phyloP scores from a whole-genome alignment of 1,284 basidiomycete species.

The Irpex sp. region DNA sequence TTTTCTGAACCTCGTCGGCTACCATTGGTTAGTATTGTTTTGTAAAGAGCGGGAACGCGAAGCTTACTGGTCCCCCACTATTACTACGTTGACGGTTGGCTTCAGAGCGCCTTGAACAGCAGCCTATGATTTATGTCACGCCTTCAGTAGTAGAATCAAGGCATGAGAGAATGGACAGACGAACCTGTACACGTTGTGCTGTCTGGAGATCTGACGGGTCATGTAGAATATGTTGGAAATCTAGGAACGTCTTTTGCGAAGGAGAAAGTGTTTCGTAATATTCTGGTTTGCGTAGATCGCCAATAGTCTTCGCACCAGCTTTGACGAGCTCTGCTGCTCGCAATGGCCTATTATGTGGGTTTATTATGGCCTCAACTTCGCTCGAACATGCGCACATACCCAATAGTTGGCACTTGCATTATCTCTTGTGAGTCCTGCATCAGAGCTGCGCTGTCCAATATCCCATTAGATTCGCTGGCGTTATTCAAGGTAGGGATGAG shows the following conservation, averaged over 20 bases:
- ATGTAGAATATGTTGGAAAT: neutral
- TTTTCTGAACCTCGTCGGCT: slow-evolving; percentile 40
- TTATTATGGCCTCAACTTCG: slow-evolving; percentile 18
- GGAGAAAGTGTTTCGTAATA: slow-evolving; percentile 33
- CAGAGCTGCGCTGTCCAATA: neutral
- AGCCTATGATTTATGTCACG: neutral
- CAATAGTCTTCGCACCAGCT: slow-evolving; percentile 40
- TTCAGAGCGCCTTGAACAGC: slow-evolving; percentile 29
- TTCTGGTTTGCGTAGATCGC: slow-evolving; percentile 34
- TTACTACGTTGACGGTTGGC: slow-evolving; percentile 38
- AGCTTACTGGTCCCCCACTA: slow-evolving; percentile 50
- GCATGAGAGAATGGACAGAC: neutral
- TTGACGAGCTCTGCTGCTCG: slow-evolving; percentile 39
- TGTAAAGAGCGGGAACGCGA: neutral
- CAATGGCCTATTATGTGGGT: neutral
- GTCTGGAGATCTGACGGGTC: neutral
- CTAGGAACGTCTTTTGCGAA: neutral
- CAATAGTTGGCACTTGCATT: slow-evolving; percentile 27
- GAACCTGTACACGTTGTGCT: neutral
- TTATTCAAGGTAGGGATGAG: neutral
- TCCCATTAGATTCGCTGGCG: neutral
- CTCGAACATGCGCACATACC: slow-evolving; percentile 18
- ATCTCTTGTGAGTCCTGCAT: slow-evolving; percentile 12
- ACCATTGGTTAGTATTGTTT: neutral
- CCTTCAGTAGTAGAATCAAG: too few relatives aligned